These are phyloP conservation scores for Inga oerstediana DNA, from an alignment of 306 rosid species.

Conservation along the genomic window DNA sequence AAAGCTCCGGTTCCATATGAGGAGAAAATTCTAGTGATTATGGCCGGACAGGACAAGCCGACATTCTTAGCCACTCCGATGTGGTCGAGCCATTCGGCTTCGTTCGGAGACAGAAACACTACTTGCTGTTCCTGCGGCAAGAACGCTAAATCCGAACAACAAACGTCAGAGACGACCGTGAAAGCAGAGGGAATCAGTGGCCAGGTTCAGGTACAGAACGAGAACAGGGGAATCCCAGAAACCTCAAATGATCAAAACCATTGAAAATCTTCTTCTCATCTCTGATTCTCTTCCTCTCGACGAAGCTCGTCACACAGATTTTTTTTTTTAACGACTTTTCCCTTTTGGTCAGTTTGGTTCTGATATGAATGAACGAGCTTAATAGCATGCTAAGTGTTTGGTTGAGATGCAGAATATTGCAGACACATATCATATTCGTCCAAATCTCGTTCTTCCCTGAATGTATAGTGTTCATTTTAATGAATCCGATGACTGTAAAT, in stretches of 20 bases:
- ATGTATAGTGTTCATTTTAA: not conserved
- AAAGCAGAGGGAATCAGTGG: conserved; percentile 29
- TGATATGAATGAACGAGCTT: not conserved
- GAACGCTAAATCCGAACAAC: conserved; percentile 40
- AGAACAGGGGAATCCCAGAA: conserved; percentile 31
- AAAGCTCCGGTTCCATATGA: conserved; percentile 58
- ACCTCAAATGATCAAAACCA: conserved; percentile 46
- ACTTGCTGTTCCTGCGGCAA: conserved; percentile 54
- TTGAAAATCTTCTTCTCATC: conserved; percentile 10
- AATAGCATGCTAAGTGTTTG: conserved; percentile 28
- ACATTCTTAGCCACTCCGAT: conserved; percentile 90
- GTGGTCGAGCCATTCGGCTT: conserved; percentile 63
- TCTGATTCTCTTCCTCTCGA: not conserved
- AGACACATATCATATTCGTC: not conserved
- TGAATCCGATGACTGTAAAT: conserved; percentile 34
- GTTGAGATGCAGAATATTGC: not conserved
- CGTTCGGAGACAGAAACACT: conserved; percentile 56
- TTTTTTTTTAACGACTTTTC: not conserved
- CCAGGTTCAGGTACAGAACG: conserved; percentile 10
- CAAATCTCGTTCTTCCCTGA: not conserved
- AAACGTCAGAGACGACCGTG: conserved; percentile 26
- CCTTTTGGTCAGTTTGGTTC: conserved; percentile 12
- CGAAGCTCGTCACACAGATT: conserved; percentile 23
- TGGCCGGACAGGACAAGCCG: conserved; percentile 91
- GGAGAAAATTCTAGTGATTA: conserved; percentile 86